Percentiles rank a stretch among this genome's conserved stretches.
phyloP scores from a whole-genome alignment of 768 basidiomycete species.

The Leucosporidium yakuticum region DNA sequence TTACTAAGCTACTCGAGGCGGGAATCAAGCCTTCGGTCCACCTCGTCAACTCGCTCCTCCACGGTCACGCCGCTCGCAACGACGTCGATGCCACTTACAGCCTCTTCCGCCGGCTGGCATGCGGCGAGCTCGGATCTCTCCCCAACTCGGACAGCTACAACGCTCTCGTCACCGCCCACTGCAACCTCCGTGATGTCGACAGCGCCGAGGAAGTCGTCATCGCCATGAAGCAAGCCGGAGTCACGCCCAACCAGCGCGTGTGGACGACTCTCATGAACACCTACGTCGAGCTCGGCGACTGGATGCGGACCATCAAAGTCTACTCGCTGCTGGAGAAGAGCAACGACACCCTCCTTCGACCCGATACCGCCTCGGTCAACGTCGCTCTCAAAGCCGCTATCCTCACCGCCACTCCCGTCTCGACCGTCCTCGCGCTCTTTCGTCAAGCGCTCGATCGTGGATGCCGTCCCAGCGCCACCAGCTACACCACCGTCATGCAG shows the following conservation, averaged over 20 bases:
- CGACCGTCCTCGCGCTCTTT: constrained; percentile 59
- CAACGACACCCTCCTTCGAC: constrained; percentile 40
- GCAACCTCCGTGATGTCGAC: constrained; percentile 37
- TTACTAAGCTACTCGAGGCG: constrained; percentile 21
- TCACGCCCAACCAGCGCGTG: constrained; percentile 36
- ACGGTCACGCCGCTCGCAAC: constrained; percentile 31
- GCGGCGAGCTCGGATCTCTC: constrained; percentile 9
- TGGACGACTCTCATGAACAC: constrained; percentile 67
- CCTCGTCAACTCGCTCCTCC: constrained; percentile 34
- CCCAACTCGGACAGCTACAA: constrained; percentile 38
- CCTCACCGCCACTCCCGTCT: constrained; percentile 69
- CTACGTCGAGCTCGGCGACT: constrained; percentile 71
- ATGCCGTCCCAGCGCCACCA: constrained; percentile 56
- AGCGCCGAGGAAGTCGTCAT: constrained; percentile 36
- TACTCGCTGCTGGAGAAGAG: constrained; percentile 56
- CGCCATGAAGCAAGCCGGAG: constrained; percentile 36
- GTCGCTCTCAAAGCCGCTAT: constrained; percentile 78
- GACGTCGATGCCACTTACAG: constrained; percentile 33
- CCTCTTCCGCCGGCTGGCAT: constrained; percentile 36
- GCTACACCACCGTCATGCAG: constrained; percentile 70
- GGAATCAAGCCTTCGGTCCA: constrained; percentile 14
- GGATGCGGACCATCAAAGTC: constrained; percentile 64
- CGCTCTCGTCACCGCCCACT: constrained; percentile 39
- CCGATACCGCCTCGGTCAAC: constrained; percentile 57
- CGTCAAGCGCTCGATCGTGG: constrained; percentile 46